Base-by-base conservation (phyloP, 371 early-diverging fungal species). In the Haplosporangium sp. region DNA sequence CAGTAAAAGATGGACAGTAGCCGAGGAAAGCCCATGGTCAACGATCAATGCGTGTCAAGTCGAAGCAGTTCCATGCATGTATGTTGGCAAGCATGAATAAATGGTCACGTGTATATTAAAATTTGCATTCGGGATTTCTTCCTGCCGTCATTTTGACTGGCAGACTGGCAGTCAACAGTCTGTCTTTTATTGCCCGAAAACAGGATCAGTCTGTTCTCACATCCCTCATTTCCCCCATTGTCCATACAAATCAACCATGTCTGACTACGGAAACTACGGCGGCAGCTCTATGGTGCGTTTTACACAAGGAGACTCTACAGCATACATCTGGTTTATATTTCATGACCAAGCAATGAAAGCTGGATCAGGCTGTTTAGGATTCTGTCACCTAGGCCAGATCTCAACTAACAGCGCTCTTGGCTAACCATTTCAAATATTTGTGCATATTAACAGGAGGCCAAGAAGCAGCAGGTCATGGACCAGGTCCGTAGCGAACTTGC, bases 381-480 rank as follows among this genome's bases (percentile, higher is more conserved):
- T n/a, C n/a, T n/a, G n/a, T n/a, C n/a, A n/a, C n/a, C n/a, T n/a
- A n/a, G n/a, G n/a, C n/a, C n/a, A n/a, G n/a, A n/a, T n/a, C n/a
- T n/a, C n/a, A n/a, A n/a, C n/a, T n/a, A n/a, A n/a, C n/a, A n/a
- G n/a, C 10, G 8, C 47, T 57, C 4, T 45, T 18, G 29, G 20
- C 40, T 12, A 29, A 48, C 37, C 7, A 13, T 48, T 48, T 13
- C 29, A 53, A 6, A 40, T 48, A 7, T 38, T 60, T 21, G 18
- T 47, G 14, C 21, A 1, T 9, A 0, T 2, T 5, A 65, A 63
- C 63, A 79, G 77, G 80, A 87, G 79, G 86, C 81, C 82, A 90
- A 88, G 85, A 92, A 93, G 86, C 91, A 94, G 73, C 87, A 93
- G 81, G 90, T 95, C 45, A 95, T 92, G 91, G 90, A 95, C 66